These are phyloP conservation scores for Cystoderma amianthinum DNA, from an alignment of 768 basidiomycete species.

Conservation along the genomic window DNA sequence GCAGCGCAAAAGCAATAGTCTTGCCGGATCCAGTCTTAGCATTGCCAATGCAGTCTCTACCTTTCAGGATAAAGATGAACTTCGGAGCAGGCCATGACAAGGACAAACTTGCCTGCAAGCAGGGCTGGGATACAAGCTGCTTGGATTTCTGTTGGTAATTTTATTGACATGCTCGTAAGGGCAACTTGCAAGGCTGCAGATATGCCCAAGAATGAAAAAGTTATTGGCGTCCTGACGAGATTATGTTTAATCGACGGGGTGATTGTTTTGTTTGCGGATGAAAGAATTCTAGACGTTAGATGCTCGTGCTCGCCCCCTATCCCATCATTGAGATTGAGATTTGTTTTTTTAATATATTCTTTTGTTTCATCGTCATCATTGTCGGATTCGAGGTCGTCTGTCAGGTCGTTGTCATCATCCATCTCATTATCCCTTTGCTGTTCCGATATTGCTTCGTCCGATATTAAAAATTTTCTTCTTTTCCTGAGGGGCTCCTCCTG, in stretches of 20 bases:
- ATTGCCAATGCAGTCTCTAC: conserved; percentile 94
- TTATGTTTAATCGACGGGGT: conserved; percentile 2
- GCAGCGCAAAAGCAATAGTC: conserved; percentile 94
- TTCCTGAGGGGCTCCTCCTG: conserved; percentile 37
- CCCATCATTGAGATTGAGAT: conserved; percentile 4
- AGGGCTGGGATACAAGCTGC: conserved; percentile 85
- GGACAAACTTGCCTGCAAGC: conserved; percentile 50
- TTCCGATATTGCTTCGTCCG: conserved; percentile 1
- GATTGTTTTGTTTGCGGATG: conserved; percentile 3
- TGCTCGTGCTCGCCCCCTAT: neutral
- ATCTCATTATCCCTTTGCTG: conserved; percentile 5
- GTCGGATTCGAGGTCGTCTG: conserved; percentile 4
- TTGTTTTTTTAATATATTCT: conserved; percentile 3
- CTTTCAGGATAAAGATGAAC: conserved; percentile 28
- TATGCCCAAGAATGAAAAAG: conserved; percentile 56
- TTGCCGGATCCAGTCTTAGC: conserved; percentile 98
- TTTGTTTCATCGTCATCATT: conserved; percentile 6
- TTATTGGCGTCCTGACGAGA: conserved; percentile 10
- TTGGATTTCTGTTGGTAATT: conserved; percentile 81
- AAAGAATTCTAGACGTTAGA: conserved; percentile 13
- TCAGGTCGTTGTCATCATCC: conserved; percentile 7
- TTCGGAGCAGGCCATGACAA: neutral
- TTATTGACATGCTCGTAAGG: conserved; percentile 79
- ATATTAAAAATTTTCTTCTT: conserved; percentile 19
- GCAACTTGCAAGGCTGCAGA: conserved; percentile 54